Base-by-base conservation (phyloP, 169 alveolate genomes). In the Miamiensis avidus region DNA sequence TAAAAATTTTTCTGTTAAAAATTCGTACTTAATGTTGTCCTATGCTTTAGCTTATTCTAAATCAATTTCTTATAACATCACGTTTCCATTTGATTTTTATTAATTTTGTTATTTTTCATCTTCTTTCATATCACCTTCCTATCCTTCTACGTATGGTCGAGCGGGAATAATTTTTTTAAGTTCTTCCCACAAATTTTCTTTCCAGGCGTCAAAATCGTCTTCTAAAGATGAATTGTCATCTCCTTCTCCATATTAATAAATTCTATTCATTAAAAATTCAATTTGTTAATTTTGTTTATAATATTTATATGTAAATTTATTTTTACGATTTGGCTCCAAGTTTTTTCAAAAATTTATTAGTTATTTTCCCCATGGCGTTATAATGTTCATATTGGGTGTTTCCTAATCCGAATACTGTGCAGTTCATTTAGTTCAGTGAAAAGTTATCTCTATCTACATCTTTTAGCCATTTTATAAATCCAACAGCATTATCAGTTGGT, bases 401-500 rank as follows among this genome's bases (percentile, higher is more conserved):
- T 0, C 96, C 96, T 31, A 93, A 76, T 75, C 94, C 96, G 77
- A 93, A 93, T n/a, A 90, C 91, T 33, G 92, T 65, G 76, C 28
- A 93, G 31, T 85, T 87, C 72, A 88, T 69, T 0, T 75, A 83
- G 29, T 85, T 83, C 16, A 91, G 33, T 11, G 78, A 34, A 11
- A 34, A 31, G 29, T 83, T 74, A 25, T 88, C 86, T 29, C 72
- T 75, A 25, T 81, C 49, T 11, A 20, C 26, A 27, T 81, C 81
- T 29, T 82, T 73, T 29, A 93, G 29, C 94, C 93, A 88, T 27
- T 74, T 75, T 29, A 34, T 49, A 75, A 88, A 76, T 49, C 89
- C 88, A 29, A 81, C 85, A 0, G 96, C 89, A 84, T 93, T 93
- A 74, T 93, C 96, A 28, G 94, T 88, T 4, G 96, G 96, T 6